These are phyloP conservation scores for Casuarina cunninghamiana DNA, from an alignment of 306 rosid species.

Conservation along the genomic window DNA sequence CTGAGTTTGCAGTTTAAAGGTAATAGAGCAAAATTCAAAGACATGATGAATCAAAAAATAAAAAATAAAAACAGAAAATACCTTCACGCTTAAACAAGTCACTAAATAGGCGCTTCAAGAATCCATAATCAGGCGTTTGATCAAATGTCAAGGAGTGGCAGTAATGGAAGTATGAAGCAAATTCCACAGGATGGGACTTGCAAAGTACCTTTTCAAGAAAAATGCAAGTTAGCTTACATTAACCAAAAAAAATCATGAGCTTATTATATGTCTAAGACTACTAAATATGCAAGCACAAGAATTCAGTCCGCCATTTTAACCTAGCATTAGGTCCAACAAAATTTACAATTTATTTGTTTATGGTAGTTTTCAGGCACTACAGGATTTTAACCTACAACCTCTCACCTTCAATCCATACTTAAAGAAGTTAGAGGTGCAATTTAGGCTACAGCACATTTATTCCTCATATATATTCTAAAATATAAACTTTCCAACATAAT, in stretches of 20 bases:
- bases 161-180: slow-evolving; percentile 67
- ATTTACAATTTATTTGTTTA: not conserved
- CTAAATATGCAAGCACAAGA: too few relatives aligned
- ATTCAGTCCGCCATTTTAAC: too few relatives aligned
- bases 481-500: not conserved
- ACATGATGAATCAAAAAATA: not conserved
- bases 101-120: slow-evolving; percentile 62
- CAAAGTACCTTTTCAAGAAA: slow-evolving; percentile 53
- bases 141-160: slow-evolving; percentile 74
- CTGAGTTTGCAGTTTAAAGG: slow-evolving; percentile 14
- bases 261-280: not conserved
- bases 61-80: slow-evolving; percentile 16
- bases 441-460: not conserved
- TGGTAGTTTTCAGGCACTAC: not conserved
- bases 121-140: slow-evolving; percentile 72
- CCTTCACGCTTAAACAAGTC: slow-evolving; percentile 66
- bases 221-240: slow-evolving; percentile 26
- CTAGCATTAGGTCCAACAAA: not conserved
- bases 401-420: not conserved
- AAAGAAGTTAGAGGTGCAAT: not conserved
- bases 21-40: slow-evolving; percentile 16
- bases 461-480: too few relatives aligned
- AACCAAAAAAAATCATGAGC: not conserved
- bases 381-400: not conserved
- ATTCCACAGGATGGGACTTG: slow-evolving; percentile 64